Conservation (phyloP, 106 monocot species). For the Posidonia australis region DNA sequence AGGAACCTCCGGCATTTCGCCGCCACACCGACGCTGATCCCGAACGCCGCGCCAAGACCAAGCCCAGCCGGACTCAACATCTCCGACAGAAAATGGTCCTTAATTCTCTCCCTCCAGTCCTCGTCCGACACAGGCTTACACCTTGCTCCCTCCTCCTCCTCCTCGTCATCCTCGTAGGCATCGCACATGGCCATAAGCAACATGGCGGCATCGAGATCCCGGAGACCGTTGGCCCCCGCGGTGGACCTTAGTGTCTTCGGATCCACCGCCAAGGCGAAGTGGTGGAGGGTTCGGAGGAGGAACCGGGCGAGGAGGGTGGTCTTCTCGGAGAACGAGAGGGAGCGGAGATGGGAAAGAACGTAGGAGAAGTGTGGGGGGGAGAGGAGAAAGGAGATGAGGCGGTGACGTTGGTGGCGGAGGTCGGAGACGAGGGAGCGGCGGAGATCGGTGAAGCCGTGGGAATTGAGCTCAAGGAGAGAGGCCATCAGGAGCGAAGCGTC, state of each 20-base stretch:
- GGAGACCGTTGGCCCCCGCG: conserved; percentile 2
- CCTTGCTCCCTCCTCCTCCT: background rate
- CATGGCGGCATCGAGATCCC: conserved; percentile 45
- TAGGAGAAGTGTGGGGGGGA: conserved; percentile 54
- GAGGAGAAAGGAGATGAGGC: conserved; percentile 59
- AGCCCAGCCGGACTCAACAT: conserved; percentile 21
- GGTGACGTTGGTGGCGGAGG: conserved; percentile 39
- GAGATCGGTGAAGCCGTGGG: conserved; percentile 22
- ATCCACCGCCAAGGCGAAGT: conserved; percentile 12
- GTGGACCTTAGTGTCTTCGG: background rate
- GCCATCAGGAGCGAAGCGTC: conserved; percentile 28
- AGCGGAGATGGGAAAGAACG: conserved; percentile 41
- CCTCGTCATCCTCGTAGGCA: background rate
- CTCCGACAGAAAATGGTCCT: conserved; percentile 2
- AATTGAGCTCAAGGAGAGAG: conserved; percentile 22
- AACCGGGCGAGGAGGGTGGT: conserved; percentile 66
- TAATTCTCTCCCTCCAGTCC: conserved; percentile 34
- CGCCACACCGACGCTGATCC: conserved; percentile 20
- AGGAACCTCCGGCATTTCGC: conserved; percentile 31
- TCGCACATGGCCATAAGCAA: conserved; percentile 55
- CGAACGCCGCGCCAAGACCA: conserved; percentile 11
- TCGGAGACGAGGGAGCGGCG: conserved; percentile 36
- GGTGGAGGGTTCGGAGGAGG: conserved; percentile 54
- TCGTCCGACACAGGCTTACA: background rate
- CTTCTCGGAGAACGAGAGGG: conserved; percentile 60